A percentile compares a stretch with the other conserved stretches of the same genome.
Evolutionary conservation across 306 rosid genomes (phyloP).

Genomic region (Quercus rubra): DNA sequence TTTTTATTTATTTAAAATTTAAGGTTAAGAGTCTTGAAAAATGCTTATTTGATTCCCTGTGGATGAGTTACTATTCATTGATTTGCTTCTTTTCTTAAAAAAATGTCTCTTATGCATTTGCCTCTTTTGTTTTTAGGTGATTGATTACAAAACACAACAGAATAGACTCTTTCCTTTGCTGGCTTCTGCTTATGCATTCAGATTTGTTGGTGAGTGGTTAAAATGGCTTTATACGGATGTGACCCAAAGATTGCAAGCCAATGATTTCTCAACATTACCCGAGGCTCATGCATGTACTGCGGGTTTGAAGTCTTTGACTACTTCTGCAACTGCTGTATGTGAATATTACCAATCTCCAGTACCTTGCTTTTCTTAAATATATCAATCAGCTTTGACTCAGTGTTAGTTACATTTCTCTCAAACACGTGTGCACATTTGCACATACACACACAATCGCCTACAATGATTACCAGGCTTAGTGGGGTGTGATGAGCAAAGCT

Average conservation of each 20-base stretch:
- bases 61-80: constrained; percentile 5
- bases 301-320: constrained; percentile 93
- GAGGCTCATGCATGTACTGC: constrained; percentile 99
- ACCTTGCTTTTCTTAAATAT: background rate
- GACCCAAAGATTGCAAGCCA: constrained; percentile 70
- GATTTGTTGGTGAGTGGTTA: constrained; percentile 94
- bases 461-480: background rate
- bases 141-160: constrained; percentile 96
- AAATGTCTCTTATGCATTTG: constrained; percentile 13
- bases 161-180: constrained; percentile 93
- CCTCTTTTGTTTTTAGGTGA: constrained; percentile 58
- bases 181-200: constrained; percentile 98
- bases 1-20: background rate
- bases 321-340: constrained; percentile 89
- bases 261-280: constrained; percentile 80
- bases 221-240: constrained; percentile 89
- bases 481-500: background rate
- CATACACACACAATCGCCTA: background rate
- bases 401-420: background rate
- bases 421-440: no score
- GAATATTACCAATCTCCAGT: constrained; percentile 1
- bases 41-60: background rate
- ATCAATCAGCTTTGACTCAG: background rate
- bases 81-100: background rate
- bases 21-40: background rate